Percentiles rank a stretch among this genome's conserved stretches.
Conservation (phyloP, 495 filamentous ascomycete species). For the Podospora tetraspora region DNA sequence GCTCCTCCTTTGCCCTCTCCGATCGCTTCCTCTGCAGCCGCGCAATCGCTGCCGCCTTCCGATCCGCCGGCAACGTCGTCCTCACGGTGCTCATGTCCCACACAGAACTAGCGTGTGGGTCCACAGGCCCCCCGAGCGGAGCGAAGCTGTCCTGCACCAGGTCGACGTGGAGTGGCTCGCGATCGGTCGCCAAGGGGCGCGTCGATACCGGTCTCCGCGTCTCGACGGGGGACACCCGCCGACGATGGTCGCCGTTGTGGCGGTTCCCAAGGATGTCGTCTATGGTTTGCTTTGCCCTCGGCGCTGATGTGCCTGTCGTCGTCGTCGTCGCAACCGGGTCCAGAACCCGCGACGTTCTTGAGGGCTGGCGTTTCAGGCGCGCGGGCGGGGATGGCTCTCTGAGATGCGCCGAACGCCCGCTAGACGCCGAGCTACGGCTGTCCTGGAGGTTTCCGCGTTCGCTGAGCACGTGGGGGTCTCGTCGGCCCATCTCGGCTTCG, state of each 20-base stretch:
- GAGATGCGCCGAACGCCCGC: slow-evolving; percentile 14
- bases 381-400: not conserved
- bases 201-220: not conserved
- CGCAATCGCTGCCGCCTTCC: slow-evolving; percentile 57
- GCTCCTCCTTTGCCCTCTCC: slow-evolving; percentile 28
- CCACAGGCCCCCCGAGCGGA: slow-evolving; percentile 30
- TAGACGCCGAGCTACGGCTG: slow-evolving; percentile 23
- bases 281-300: slow-evolving; percentile 1
- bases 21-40: slow-evolving; percentile 53
- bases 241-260: not conserved
- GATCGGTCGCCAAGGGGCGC: slow-evolving; percentile 13
- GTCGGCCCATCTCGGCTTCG: slow-evolving; percentile 24
- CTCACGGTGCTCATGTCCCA: slow-evolving; percentile 35
- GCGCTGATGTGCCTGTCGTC: not conserved
- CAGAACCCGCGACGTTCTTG: not conserved
- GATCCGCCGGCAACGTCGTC: slow-evolving; percentile 52
- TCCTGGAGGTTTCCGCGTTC: slow-evolving; percentile 28
- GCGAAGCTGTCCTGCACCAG: slow-evolving; percentile 41
- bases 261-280: slow-evolving; percentile 8
- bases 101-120: slow-evolving; percentile 25
- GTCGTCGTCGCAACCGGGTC: not conserved
- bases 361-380: not conserved
- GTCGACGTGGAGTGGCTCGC: slow-evolving; percentile 27
- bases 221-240: not conserved
- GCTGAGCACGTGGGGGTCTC: slow-evolving; percentile 17